These are phyloP conservation scores for Trichophyton rubrum DNA, from an alignment of 2,329 filamentous ascomycete species.

Conservation along the genomic window DNA sequence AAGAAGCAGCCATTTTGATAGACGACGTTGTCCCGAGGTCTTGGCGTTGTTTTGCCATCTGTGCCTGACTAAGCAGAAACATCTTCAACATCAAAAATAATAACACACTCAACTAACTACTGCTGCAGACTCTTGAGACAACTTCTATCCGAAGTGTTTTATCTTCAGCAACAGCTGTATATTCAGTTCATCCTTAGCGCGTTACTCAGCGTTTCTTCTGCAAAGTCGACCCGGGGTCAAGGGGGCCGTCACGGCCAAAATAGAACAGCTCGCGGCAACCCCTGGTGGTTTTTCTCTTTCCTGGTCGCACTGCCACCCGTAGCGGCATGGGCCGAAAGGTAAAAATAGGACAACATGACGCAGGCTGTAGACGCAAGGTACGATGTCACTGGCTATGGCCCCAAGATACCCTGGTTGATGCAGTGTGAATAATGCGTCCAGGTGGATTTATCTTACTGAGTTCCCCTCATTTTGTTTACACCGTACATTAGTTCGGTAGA, in stretches of 20 bases:
- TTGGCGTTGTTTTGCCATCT: background rate
- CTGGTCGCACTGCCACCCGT: constrained; percentile 3
- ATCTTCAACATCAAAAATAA: no score
- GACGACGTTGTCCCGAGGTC: background rate
- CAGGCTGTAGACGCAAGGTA: background rate
- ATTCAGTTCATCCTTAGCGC: background rate
- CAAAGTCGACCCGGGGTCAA: background rate
- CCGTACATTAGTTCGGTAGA: background rate
- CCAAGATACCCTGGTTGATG: background rate
- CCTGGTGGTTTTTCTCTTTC: background rate
- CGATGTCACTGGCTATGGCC: background rate
- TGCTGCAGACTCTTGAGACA: background rate
- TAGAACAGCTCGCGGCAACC: background rate
- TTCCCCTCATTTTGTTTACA: background rate
- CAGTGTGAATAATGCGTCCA: background rate
- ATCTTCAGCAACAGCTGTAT: background rate
- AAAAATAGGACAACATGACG: background rate
- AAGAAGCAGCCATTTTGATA: background rate
- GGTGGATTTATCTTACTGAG: background rate
- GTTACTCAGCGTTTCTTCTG: background rate
- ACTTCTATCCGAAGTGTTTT: no score
- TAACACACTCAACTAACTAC: no score
- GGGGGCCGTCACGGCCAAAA: background rate
- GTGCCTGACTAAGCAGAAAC: background rate
- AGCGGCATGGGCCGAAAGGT: constrained; percentile 3